Evolutionary conservation across 2,329 filamentous ascomycete species (phyloP).

Genomic region (Diaporthe nobilis): DNA sequence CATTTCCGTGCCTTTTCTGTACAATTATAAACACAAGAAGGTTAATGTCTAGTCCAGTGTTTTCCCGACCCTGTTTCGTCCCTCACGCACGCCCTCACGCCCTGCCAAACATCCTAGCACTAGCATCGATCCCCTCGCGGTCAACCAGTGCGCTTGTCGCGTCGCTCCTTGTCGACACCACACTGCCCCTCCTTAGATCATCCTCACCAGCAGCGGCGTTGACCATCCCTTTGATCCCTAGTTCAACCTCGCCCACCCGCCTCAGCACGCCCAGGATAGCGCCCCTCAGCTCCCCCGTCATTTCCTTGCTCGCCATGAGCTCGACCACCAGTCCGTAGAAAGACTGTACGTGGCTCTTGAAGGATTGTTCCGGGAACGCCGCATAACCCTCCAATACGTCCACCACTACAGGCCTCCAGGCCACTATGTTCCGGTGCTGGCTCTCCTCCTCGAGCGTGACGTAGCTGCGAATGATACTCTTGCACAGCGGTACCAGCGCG

Average conservation of each 20-base stretch:
- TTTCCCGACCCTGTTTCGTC: constrained; percentile 49
- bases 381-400: constrained; percentile 95
- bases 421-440: constrained; percentile 95
- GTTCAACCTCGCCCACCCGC: constrained; percentile 83
- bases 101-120: constrained; percentile 34
- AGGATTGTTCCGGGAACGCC: constrained; percentile 84
- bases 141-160: constrained; percentile 41
- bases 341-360: constrained; percentile 81
- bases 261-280: constrained; percentile 84
- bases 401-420: constrained; percentile 97
- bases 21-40: constrained; percentile 36
- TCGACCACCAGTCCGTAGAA: constrained; percentile 93
- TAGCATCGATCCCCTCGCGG: constrained; percentile 49
- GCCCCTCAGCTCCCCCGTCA: constrained; percentile 82
- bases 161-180: constrained; percentile 50
- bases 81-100: constrained; percentile 37
- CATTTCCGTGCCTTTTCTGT: constrained; percentile 6
- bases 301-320: constrained; percentile 80
- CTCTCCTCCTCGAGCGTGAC: constrained; percentile 92
- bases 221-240: constrained; percentile 69
- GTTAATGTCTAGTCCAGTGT: constrained; percentile 14
- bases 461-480: constrained; percentile 92
- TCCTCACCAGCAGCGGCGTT: constrained; percentile 44
- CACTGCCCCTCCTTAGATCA: constrained; percentile 57
- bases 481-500: constrained; percentile 93